Conservation (phyloP, 805 yeast species). For the Wickerhamiella azyma region DNA sequence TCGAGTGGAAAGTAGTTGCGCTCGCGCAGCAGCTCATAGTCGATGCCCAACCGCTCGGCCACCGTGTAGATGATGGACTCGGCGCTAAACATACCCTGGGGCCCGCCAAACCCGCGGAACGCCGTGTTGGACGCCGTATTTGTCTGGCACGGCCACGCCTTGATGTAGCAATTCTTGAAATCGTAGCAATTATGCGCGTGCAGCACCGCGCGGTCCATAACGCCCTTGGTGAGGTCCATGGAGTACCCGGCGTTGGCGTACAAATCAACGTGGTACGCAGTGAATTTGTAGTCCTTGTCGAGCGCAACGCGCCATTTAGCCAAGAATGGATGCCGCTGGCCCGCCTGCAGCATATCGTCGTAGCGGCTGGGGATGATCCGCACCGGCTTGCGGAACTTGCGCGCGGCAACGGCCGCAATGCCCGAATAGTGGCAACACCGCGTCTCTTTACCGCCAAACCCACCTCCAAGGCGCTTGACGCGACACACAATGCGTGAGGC, state of each 20-base stretch:
- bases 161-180: conserved; percentile 27
- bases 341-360: conserved; percentile 35
- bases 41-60: conserved; percentile 29
- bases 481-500: conserved; percentile 30
- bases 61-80: conserved; percentile 31
- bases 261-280: conserved; percentile 28
- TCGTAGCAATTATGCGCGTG: conserved; percentile 33
- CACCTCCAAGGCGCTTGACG: conserved; percentile 36
- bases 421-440: conserved; percentile 30
- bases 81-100: conserved; percentile 35
- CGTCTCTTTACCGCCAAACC: conserved; percentile 39
- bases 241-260: conserved; percentile 39
- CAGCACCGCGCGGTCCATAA: conserved; percentile 34
- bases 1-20: conserved; percentile 27
- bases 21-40: conserved; percentile 29
- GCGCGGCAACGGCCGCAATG: conserved; percentile 32
- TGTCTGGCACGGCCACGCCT: conserved; percentile 32
- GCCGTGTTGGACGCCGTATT: conserved; percentile 38
- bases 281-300: conserved; percentile 31
- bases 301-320: conserved; percentile 32
- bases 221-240: conserved; percentile 37
- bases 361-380: conserved; percentile 30
- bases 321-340: conserved; percentile 37
- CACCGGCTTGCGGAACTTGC: conserved; percentile 31
- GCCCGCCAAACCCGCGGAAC: conserved; percentile 38